Conservation (phyloP, 2,329 filamentous ascomycete genomes). For the Paraconiothyrium sp. region DNA sequence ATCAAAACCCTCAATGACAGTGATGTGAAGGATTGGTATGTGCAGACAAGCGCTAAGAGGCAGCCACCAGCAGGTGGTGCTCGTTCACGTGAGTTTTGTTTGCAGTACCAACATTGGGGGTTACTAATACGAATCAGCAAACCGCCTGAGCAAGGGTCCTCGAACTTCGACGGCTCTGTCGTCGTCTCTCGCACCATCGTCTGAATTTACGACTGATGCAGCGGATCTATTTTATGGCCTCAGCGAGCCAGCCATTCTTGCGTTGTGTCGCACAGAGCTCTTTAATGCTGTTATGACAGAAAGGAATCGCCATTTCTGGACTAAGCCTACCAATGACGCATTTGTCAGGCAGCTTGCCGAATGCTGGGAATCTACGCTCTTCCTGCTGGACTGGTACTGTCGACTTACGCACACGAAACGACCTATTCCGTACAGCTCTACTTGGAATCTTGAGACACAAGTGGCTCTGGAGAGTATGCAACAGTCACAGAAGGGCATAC, state of each 20-base stretch:
- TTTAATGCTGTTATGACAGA: constrained; percentile 58
- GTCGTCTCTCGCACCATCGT: constrained; percentile 41
- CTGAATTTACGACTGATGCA: constrained; percentile 36
- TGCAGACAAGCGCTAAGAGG: constrained; percentile 38
- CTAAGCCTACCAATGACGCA: constrained; percentile 54
- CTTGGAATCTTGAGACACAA: constrained; percentile 67
- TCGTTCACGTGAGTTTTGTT: constrained; percentile 25
- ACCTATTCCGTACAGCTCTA: constrained; percentile 64
- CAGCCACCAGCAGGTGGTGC: constrained; percentile 14
- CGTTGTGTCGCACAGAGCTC: constrained; percentile 58
- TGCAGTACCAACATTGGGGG: constrained; percentile 5
- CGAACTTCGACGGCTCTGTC: constrained; percentile 36
- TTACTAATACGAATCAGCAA: constrained; percentile 12
- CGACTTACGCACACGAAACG: constrained; percentile 57
- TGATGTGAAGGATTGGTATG: constrained; percentile 62
- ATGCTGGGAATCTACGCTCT: constrained; percentile 63
- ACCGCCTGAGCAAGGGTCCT: constrained; percentile 29
- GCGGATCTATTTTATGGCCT: constrained; percentile 54
- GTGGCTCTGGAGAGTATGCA: constrained; percentile 63
- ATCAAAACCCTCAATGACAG: constrained; percentile 61
- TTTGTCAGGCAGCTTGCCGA: constrained; percentile 61
- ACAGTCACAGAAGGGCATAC: constrained; percentile 64
- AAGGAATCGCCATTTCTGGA: constrained; percentile 54
- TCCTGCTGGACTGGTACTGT: constrained; percentile 65
- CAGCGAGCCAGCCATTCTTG: constrained; percentile 60